A percentile compares a stretch with the other conserved stretches of the same genome.
These are phyloP conservation scores for Clonostachys rosea DNA, from an alignment of 2,329 filamentous ascomycete genomes.

Conservation along the genomic window DNA sequence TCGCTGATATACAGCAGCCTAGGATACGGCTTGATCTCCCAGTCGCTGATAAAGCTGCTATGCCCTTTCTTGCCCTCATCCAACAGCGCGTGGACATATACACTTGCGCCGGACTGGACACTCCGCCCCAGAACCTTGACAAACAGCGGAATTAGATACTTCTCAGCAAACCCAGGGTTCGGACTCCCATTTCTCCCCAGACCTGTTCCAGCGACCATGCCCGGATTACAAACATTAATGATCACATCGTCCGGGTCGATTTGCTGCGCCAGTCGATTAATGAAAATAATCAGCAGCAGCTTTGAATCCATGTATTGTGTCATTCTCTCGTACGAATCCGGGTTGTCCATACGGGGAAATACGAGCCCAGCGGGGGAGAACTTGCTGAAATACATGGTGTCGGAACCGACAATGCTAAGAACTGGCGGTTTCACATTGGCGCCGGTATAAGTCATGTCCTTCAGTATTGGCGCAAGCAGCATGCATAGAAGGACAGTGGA, in stretches of 20 bases:
- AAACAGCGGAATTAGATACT: background rate
- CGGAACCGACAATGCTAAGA: constrained; percentile 20
- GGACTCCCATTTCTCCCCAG: constrained; percentile 8
- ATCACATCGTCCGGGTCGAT: constrained; percentile 23
- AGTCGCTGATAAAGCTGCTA: constrained; percentile 43
- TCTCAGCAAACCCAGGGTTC: background rate
- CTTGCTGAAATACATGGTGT: constrained; percentile 13
- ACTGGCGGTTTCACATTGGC: constrained; percentile 5
- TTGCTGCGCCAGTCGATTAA: constrained; percentile 26
- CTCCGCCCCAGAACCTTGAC: constrained; percentile 4
- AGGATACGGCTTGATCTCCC: constrained; percentile 33
- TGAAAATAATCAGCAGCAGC: constrained; percentile 22
- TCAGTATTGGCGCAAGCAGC: constrained; percentile 15
- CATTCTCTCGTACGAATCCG: constrained; percentile 8
- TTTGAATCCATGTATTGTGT: constrained; percentile 22
- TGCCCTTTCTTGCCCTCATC: constrained; percentile 43
- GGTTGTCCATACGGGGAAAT: constrained; percentile 17
- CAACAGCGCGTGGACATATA: constrained; percentile 39
- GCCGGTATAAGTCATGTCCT: background rate
- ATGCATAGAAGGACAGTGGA: constrained; percentile 18
- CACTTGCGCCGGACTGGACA: constrained; percentile 33
- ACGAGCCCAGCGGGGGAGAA: constrained; percentile 17
- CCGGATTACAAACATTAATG: constrained; percentile 27
- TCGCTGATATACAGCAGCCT: background rate
- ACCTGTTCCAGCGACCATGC: constrained; percentile 15